Evolutionary conservation across 2,329 filamentous ascomycete species (phyloP), one percentile per base, ranked within the genome.

Genomic region (Helotiales sp.): DNA sequence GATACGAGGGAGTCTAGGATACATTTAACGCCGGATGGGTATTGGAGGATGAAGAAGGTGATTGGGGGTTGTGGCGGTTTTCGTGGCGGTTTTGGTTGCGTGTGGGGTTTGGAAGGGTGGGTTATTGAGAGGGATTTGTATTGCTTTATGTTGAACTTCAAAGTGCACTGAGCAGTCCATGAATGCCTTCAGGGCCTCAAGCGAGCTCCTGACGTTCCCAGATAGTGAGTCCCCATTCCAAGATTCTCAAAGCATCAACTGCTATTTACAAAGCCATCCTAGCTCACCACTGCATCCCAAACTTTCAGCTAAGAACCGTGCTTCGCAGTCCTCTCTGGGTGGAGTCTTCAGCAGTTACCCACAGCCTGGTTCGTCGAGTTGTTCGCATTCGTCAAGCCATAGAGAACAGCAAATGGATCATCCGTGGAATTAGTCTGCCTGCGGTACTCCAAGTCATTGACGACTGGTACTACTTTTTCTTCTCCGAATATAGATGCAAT

Each of bases 361-460:
- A 57, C 28, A 22, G n/a, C 52, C 30, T 34, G 28, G 30, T 57
- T 57, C 52, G 52, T 57, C n/a, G 52, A 57, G 54, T 66, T 63
- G 28, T 64, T 66, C 37, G 20, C 65, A 66, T 65, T 54, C 8
- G 47, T 64, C 45, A 69, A 37, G 40, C 64, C 62, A 52, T 71
- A 64, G 40, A 67, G 15, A 20, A 5, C 49, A 10, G 69, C 58
- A 63, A 66, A 71, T 8, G 65, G 67, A 60, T 71, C 69, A 24
- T 57, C 52, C 7, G 22, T 59, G 8, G 60, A 50, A 37, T 66
- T 57, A 10, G 43, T 43, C n/a, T 63, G 60, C n/a, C 64, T 59
- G 28, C 54, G 50, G 28, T 66, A 63, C 49, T 65, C 63, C 63
- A 65, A 61, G 1, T 45, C 55, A 45, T 54, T 61, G 1, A 57